Percentiles rank a stretch among this genome's conserved stretches.
Conservation (phyloP, 176 grass and related monocot species). For the Triticum urartu region DNA sequence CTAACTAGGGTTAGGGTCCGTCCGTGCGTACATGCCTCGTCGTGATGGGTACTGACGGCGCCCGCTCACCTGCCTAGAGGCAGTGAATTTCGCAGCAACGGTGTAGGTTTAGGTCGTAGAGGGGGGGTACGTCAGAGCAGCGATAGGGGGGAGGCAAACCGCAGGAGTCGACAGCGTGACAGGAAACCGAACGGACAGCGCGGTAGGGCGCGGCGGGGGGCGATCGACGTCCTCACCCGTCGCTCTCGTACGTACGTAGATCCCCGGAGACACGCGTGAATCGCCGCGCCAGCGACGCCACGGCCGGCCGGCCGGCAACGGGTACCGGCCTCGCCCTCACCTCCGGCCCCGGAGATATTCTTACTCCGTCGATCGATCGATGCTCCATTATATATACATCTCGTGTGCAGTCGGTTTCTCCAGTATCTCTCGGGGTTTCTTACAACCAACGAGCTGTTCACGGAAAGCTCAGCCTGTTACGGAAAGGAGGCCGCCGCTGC, state of each 20-base stretch:
- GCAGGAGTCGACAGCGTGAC: conserved; percentile 20
- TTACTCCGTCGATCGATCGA: not conserved
- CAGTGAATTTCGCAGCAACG: not conserved
- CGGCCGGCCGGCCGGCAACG: not conserved
- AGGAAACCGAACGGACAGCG: conserved; percentile 17
- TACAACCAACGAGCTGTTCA: not conserved
- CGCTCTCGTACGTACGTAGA: conserved; percentile 36
- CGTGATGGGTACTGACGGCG: not conserved
- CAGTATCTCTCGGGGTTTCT: not conserved
- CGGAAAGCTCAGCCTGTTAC: not conserved
- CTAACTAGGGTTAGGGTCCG: not conserved
- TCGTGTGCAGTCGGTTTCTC: not conserved
- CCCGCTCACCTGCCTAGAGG: not conserved
- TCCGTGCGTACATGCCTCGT: not conserved
- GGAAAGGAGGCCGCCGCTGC: not conserved
- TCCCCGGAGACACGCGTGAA: conserved; percentile 29
- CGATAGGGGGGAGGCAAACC: not conserved
- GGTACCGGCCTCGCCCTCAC: not conserved
- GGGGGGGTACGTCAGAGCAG: not conserved
- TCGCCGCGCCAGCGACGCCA: conserved; percentile 20
- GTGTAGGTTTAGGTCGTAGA: not conserved
- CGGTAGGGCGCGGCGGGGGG: not conserved
- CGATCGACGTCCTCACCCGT: not conserved
- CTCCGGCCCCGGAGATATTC: not conserved
- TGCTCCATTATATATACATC: not conserved